Evolutionary conservation across 2,329 filamentous ascomycete species (phyloP).

Genomic region (Rhinocladiella similis): DNA sequence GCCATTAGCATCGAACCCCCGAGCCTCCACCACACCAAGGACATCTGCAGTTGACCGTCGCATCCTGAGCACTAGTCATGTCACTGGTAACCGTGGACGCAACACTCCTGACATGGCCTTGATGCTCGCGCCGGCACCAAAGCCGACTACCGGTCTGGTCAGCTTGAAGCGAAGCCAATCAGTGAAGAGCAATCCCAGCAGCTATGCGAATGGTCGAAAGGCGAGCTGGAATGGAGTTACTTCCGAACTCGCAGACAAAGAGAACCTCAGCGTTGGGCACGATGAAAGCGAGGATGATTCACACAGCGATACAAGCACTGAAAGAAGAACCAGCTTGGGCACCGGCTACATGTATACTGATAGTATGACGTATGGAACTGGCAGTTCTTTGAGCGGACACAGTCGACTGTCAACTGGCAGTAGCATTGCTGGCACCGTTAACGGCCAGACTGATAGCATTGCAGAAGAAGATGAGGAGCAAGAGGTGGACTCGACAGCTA

Average conservation of each 20-base stretch:
- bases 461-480: constrained; percentile 34
- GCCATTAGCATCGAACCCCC: constrained; percentile 39
- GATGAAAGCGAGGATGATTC: constrained; percentile 40
- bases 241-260: constrained; percentile 52
- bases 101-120: constrained; percentile 45
- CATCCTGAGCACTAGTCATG: constrained; percentile 88
- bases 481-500: constrained; percentile 19
- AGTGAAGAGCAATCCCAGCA: constrained; percentile 61
- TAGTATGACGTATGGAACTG: constrained; percentile 41
- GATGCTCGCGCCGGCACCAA: constrained; percentile 31
- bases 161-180: constrained; percentile 77
- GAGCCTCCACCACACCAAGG: constrained; percentile 47
- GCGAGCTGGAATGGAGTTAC: constrained; percentile 63
- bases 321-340: constrained; percentile 44
- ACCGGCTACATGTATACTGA: constrained; percentile 38
- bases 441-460: constrained; percentile 32
- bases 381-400: constrained; percentile 41
- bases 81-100: constrained; percentile 66
- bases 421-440: constrained; percentile 37
- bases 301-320: constrained; percentile 53
- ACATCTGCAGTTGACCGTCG: constrained; percentile 61
- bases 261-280: constrained; percentile 64
- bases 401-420: constrained; percentile 36
- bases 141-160: constrained; percentile 41
- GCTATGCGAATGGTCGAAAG: constrained; percentile 58